Base-by-base conservation (phyloP, 1,284 basidiomycete genomes). In the Wallemia mellicola region DNA sequence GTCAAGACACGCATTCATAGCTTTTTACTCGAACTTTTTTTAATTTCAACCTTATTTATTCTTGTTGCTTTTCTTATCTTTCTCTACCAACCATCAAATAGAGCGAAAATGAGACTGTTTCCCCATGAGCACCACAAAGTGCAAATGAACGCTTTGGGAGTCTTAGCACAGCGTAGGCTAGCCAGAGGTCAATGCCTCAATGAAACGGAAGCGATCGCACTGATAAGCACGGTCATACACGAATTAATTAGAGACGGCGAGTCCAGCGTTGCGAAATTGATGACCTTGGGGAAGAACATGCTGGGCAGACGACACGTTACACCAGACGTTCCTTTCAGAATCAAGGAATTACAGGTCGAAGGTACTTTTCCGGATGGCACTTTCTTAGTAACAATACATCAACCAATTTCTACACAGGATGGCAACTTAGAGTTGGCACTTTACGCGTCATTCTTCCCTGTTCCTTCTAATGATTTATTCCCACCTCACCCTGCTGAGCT, bases 241-340 rank as follows among this genome's bases (percentile, higher is more conserved):
- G 94, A 96, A 70, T 79, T 80, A 58, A 92, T 94, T 64, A 77
- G 92, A n/a, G 91, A 96, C 82, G 92, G 91, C 2, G 69, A 72
- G n/a, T 77, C 88, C 66, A 79, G 79, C 0, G 91, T 98, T 1
- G 78, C 86, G 1, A 77, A 94, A 63, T 73, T 99, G 24, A 95
- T 95, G 91, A 80, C 86, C 60, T 74, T 85, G 62, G 88, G 89
- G 22, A 96, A 91, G 73, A 79, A 78, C 28, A 70, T 99, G 60
- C 76, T 99, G 7, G 92, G 92, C 1, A 74, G 84, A 28, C 72
- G 83, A 60, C 92, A 98, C 70, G 92, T 98, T n/a, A 74, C 89
- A 61, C 79, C 86, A 0, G 77, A 77, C 30, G 83, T 86, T 19
- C 22, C 7, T 28, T 9, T 59, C n/a, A 24, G 58, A 17, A 19